Base-by-base conservation (phyloP, 2,329 filamentous ascomycete species). In the Aspergillus ruber region DNA sequence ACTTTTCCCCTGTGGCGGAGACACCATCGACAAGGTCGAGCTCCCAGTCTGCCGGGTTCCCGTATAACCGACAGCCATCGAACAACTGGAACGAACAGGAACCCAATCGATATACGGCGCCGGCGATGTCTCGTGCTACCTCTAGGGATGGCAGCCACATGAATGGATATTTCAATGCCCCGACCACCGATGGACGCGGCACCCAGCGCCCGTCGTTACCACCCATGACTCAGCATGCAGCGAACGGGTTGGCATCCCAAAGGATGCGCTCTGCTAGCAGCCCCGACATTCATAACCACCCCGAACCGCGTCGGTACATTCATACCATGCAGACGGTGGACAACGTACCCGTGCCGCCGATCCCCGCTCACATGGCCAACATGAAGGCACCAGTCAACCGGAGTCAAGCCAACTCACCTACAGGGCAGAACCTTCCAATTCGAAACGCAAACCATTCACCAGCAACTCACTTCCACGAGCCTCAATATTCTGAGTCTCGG, bases 211-310 rank as follows among this genome's bases (percentile, higher is more conserved):
- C 88, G 18, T 94, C 88, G 9, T 75, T 94, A 57, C 87, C 86
- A 39, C 85, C 81, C 15, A 84, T 88, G 78, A 75, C 83, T 56
- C 68, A 79, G 59, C 71, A 82, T 58, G 72, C 81, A 57, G 73
- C 77, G 58, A 74, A 63, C 73, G 65, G 69, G 48, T 67, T 64
- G 54, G 67, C 84, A 53, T 29, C 33, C n/a, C 84, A 88, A 64
- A 80, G 90, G 56, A 85, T 88, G 71, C 82, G 93, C 54, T 95
- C 90, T 33, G 94, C 94, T 61, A 97, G 91, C 71, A 96, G 90
- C 53, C 91, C 93, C 6, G 90, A 97, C 65, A 95, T 95, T 58
- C 88, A 94, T 15, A 43, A 43, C 45, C 80, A 83, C 45, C 74
- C 77, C 29, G 72, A 76, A 41, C 60, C 65, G 12, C 67, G 70